Conservation (phyloP, 192 early-diverging fungal species). For the Helicostylum pulchrum region DNA sequence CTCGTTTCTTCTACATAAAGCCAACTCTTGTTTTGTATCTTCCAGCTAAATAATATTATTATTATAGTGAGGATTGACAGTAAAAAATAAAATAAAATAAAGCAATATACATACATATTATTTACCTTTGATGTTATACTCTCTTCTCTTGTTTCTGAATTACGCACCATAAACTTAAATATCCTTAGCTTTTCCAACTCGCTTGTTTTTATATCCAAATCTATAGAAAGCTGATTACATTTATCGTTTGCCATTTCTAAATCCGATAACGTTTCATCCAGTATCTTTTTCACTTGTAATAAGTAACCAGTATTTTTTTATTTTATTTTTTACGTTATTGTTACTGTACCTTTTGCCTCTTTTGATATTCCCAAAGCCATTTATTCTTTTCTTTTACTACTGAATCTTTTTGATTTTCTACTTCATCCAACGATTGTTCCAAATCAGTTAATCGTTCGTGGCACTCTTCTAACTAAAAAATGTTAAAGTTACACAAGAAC, state of each 20-base stretch:
- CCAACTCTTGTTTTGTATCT: conserved; percentile 42
- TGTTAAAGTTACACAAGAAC: conserved; percentile 13
- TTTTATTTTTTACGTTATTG: not conserved
- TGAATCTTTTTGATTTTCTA: conserved; percentile 24
- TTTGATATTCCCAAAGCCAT: conserved; percentile 28
- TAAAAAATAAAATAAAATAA: not conserved
- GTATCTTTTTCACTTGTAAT: conserved; percentile 12
- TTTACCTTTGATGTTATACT: conserved; percentile 25
- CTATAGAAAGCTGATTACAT: conserved; percentile 22
- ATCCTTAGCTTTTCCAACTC: conserved; percentile 33
- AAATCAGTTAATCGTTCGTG: conserved; percentile 15
- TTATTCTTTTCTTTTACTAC: conserved; percentile 32
- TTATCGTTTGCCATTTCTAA: conserved; percentile 24
- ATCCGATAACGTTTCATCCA: conserved; percentile 25
- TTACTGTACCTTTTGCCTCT: conserved; percentile 28
- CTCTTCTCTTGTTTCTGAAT: conserved; percentile 26
- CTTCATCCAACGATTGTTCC: conserved; percentile 28
- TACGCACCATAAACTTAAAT: conserved; percentile 28
- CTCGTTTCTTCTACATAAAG: conserved; percentile 34
- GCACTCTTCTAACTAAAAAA: conserved; percentile 23
- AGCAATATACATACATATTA: not conserved
- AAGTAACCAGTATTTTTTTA: not conserved
- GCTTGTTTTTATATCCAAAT: conserved; percentile 24
- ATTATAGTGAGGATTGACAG: not conserved
- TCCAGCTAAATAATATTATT: conserved; percentile 33